Percentiles rank a stretch among this genome's conserved stretches.
phyloP scores from a whole-genome alignment of 1,284 basidiomycete species.

The Vanrija sp. region DNA sequence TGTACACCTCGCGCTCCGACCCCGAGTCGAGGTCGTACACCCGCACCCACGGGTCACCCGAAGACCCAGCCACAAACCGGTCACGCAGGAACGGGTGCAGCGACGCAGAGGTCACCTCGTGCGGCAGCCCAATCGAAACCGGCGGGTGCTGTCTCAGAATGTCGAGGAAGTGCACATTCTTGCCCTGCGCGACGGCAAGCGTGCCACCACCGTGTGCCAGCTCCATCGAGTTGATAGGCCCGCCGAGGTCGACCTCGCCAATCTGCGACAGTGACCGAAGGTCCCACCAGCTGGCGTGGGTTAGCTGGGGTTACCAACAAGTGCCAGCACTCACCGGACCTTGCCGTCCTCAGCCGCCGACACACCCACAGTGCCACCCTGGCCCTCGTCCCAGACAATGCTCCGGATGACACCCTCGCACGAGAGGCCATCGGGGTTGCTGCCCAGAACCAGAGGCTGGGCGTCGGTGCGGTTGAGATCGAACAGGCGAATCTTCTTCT shows the following conservation, averaged over 20 bases:
- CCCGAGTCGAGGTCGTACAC: conserved; percentile 83
- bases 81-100: conserved; percentile 85
- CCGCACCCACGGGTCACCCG: conserved; percentile 91
- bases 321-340: conserved; percentile 63
- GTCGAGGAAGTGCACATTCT: conserved; percentile 75
- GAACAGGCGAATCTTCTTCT: conserved; percentile 95
- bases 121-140: conserved; percentile 58
- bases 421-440: conserved; percentile 54
- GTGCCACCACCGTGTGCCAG: conserved; percentile 76
- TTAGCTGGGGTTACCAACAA: background rate
- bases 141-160: conserved; percentile 54
- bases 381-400: conserved; percentile 77
- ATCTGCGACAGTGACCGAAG: conserved; percentile 69
- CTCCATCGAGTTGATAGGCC: conserved; percentile 90
- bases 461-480: conserved; percentile 77
- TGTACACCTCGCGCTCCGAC: conserved; percentile 82
- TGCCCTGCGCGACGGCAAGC: conserved; percentile 84
- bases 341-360: conserved; percentile 87
- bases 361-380: conserved; percentile 69
- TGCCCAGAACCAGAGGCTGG: conserved; percentile 72
- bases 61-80: conserved; percentile 87
- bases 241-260: conserved; percentile 67
- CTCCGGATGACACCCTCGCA: conserved; percentile 90
- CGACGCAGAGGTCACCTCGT: conserved; percentile 83
- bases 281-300: conserved; percentile 88